Evolutionary conservation across 2,329 filamentous ascomycete species (phyloP).

Genomic region (Grosmannia serpens): DNA sequence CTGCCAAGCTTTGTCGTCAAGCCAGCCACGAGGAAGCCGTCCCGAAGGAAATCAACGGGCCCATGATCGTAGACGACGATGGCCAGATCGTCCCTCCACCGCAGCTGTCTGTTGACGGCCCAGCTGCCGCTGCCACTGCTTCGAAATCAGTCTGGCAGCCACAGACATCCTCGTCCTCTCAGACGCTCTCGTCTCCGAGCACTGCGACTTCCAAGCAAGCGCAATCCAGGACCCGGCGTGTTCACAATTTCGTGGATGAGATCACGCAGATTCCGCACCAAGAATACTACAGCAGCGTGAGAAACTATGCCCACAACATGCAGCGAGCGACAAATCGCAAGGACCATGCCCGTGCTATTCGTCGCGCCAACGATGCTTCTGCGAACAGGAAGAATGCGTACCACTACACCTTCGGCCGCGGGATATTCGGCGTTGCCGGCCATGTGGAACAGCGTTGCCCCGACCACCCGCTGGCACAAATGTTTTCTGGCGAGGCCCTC

Average conservation of each 20-base stretch:
- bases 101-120: background rate
- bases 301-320: constrained; percentile 12
- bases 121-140: background rate
- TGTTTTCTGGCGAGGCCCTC: constrained; percentile 7
- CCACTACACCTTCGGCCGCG: constrained; percentile 10
- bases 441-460: background rate
- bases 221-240: background rate
- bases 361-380: constrained; percentile 4
- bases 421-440: constrained; percentile 10
- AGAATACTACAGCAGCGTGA: constrained; percentile 9
- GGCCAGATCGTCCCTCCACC: constrained; percentile 1
- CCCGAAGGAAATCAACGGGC: background rate
- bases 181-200: background rate
- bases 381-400: constrained; percentile 7
- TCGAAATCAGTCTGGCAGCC: background rate
- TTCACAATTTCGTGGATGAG: constrained; percentile 9
- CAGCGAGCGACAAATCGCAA: constrained; percentile 6
- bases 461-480: constrained; percentile 7
- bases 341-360: background rate
- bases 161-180: background rate
- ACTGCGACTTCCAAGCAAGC: constrained; percentile 1
- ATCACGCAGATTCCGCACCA: constrained; percentile 12
- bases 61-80: constrained; percentile 8
- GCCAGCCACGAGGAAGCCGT: background rate
- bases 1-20: background rate